Percentiles rank a stretch among this genome's conserved stretches.
These are phyloP conservation scores for Globisporangium rhizosaccharum DNA, from an alignment of 352 stramenopile genomes.

Conservation along the genomic window DNA sequence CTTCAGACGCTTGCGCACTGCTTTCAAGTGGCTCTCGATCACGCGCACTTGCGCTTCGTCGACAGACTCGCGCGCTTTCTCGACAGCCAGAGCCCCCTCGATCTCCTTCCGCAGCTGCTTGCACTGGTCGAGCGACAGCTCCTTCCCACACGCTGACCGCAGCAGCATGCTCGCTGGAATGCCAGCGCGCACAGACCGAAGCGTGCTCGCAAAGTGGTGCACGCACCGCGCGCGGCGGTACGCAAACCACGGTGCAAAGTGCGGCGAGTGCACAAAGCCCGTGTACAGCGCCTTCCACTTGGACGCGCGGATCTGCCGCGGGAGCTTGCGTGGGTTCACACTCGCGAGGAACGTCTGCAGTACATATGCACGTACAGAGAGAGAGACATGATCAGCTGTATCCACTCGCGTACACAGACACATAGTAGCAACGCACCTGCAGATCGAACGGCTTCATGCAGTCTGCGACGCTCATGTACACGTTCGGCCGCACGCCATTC, in stretches of 20 bases:
- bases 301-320: conserved; percentile 47
- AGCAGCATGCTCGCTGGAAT: conserved; percentile 31
- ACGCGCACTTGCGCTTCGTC: conserved; percentile 37
- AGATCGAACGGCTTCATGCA: conserved; percentile 75
- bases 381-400: neutral
- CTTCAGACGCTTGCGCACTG: conserved; percentile 30
- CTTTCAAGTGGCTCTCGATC: conserved; percentile 42
- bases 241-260: conserved; percentile 76
- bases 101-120: conserved; percentile 41
- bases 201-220: conserved; percentile 52
- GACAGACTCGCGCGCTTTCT: conserved; percentile 26
- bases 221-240: conserved; percentile 66
- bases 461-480: conserved; percentile 64
- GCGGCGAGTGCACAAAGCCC: conserved; percentile 58
- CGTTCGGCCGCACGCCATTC: conserved; percentile 44
- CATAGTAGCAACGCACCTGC: conserved; percentile 17
- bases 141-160: conserved; percentile 36
- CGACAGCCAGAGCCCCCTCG: conserved; percentile 30
- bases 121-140: conserved; percentile 40
- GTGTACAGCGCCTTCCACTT: conserved; percentile 75
- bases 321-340: conserved; percentile 49
- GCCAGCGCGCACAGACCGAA: conserved; percentile 44
- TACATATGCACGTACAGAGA: neutral
- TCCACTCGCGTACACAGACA: neutral
- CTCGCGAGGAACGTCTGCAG: conserved; percentile 45